These are phyloP conservation scores for Persicaria tinctoria DNA, from an alignment of 148 eudicot genomes.

Conservation along the genomic window DNA sequence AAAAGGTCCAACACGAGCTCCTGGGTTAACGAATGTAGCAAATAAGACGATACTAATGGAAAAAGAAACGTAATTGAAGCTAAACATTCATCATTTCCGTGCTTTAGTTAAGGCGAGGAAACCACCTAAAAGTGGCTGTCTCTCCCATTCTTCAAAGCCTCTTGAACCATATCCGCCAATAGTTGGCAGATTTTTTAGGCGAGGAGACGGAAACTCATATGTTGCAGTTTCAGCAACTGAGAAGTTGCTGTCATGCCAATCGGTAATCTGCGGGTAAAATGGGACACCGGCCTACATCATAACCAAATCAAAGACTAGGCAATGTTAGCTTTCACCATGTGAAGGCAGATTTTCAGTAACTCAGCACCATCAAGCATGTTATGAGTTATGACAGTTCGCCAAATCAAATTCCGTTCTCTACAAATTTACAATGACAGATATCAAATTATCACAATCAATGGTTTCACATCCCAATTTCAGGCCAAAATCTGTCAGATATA, in stretches of 20 bases:
- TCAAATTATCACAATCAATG: too few species aligned
- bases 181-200: neutral
- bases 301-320: neutral
- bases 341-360: too few species aligned
- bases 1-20: neutral
- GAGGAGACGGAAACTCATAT: neutral
- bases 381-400: too few species aligned
- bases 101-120: neutral
- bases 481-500: too few species aligned
- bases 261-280: neutral
- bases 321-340: neutral
- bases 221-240: neutral
- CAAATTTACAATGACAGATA: too few species aligned
- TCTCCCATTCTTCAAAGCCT: too few species aligned
- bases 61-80: neutral
- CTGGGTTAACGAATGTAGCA: neutral
- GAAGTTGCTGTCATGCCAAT: neutral
- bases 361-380: too few species aligned
- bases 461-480: too few species aligned
- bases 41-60: neutral
- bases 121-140: neutral
- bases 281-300: neutral
- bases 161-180: neutral
- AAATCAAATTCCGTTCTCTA: too few species aligned
- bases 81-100: neutral